Percentiles rank a stretch among this genome's conserved stretches.
phyloP scores from a whole-genome alignment of 352 stramenopile genomes.

The Pythium phragmitis region DNA sequence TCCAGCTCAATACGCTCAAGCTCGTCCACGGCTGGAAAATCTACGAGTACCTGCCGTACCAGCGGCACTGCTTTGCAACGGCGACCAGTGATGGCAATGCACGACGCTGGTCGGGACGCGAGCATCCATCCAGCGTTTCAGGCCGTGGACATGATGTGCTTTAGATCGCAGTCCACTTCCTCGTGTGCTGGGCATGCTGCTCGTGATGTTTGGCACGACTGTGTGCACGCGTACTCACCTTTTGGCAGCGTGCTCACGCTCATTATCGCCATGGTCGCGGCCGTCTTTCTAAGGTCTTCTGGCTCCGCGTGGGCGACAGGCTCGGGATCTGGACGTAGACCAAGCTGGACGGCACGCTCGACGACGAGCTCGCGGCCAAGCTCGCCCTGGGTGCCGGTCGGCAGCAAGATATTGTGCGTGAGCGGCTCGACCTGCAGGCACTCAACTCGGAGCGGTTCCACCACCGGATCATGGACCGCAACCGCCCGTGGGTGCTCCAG shows the following conservation, averaged over 20 bases:
- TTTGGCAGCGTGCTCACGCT: slow-evolving; percentile 91
- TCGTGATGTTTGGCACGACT: slow-evolving; percentile 93
- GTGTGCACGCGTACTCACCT: slow-evolving; percentile 91
- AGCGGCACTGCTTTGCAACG: slow-evolving; percentile 94
- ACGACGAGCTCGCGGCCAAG: slow-evolving; percentile 95
- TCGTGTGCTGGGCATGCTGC: slow-evolving; percentile 84
- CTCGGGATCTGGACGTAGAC: slow-evolving; percentile 92
- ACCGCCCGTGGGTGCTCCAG: slow-evolving; percentile 97
- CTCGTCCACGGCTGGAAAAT: slow-evolving; percentile 96
- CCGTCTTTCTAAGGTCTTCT: slow-evolving; percentile 57
- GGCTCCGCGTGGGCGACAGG: slow-evolving; percentile 71
- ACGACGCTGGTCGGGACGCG: slow-evolving; percentile 81
- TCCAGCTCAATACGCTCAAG: slow-evolving; percentile 96
- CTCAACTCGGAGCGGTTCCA: slow-evolving; percentile 97
- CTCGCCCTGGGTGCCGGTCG: slow-evolving; percentile 92
- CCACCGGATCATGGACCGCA: slow-evolving; percentile 96
- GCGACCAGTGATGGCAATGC: slow-evolving; percentile 94
- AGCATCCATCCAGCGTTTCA: slow-evolving; percentile 93
- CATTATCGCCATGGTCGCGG: slow-evolving; percentile 89
- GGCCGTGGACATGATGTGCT: slow-evolving; percentile 94
- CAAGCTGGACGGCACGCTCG: slow-evolving; percentile 92
- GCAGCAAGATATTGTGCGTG: slow-evolving; percentile 93
- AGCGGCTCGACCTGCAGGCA: slow-evolving; percentile 95
- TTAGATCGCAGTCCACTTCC: slow-evolving; percentile 94
- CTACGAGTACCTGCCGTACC: slow-evolving; percentile 97